These are phyloP conservation scores for Penicillium subrubescens DNA, from an alignment of 495 filamentous ascomycete genomes.

Conservation along the genomic window DNA sequence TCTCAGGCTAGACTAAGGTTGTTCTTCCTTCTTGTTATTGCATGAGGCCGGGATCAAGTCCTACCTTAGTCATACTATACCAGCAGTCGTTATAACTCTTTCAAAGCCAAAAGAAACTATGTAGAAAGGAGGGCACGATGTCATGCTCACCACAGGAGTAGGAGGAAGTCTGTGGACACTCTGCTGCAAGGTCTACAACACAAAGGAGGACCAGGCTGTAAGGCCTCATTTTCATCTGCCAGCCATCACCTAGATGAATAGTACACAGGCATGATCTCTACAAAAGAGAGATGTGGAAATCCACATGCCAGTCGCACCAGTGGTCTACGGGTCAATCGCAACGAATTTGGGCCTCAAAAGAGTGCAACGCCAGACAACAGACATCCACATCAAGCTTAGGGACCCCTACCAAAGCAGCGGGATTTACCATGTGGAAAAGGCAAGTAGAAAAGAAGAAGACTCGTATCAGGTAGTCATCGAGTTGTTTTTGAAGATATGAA, in stretches of 20 bases:
- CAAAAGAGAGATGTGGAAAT: not conserved
- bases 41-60: not conserved
- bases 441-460: slow-evolving; percentile 1
- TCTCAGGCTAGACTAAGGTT: too few species aligned
- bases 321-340: not conserved
- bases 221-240: not conserved
- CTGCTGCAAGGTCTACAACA: not conserved
- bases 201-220: not conserved
- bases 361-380: too few species aligned
- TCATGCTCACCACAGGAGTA: not conserved
- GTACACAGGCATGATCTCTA: not conserved
- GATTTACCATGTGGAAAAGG: not conserved
- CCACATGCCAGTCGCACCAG: not conserved
- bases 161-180: not conserved
- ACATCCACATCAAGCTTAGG: not conserved
- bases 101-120: not conserved
- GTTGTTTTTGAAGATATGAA: slow-evolving; percentile 49
- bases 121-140: not conserved
- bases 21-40: not conserved
- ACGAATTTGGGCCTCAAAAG: not conserved
- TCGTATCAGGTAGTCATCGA: slow-evolving; percentile 47
- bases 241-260: not conserved
- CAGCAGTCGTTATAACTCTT: too few species aligned
- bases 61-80: not conserved
- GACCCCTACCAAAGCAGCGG: not conserved